These are phyloP conservation scores for Uronychia binucleata DNA, from an alignment of 73 alveolate species.

Conservation along the genomic window DNA sequence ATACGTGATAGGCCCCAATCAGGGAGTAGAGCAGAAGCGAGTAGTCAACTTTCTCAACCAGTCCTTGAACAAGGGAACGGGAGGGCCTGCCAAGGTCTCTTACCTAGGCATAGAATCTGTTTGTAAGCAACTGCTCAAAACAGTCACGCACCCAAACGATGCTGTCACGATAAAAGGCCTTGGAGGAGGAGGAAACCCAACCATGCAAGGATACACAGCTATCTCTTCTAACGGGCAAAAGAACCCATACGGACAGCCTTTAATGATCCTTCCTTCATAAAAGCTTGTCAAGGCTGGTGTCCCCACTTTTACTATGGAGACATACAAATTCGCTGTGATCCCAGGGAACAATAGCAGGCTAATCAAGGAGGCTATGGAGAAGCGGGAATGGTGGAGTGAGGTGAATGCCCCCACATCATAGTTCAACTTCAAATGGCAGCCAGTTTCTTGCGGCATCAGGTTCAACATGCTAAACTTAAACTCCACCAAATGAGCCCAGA, in stretches of 20 bases:
- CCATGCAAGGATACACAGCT: not conserved
- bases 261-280: not conserved
- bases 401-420: slow-evolving; percentile 28
- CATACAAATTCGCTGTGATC: slow-evolving; percentile 51
- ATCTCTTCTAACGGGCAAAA: not conserved
- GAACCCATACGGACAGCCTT: not conserved
- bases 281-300: not conserved
- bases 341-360: slow-evolving; percentile 61
- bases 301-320: not conserved
- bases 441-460: slow-evolving; percentile 55
- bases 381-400: slow-evolving; percentile 63
- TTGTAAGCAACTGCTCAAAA: not conserved
- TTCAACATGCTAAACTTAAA: slow-evolving; percentile 31
- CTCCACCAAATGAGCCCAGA: slow-evolving; percentile 8
- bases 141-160: not conserved
- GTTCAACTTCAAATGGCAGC: slow-evolving; percentile 66
- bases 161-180: not conserved
- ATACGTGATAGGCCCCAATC: not conserved
- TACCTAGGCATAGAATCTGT: no score
- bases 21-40: not conserved
- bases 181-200: not conserved
- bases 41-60: no score
- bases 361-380: slow-evolving; percentile 45
- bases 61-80: no score
- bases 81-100: no score